phyloP scores from a whole-genome alignment of 805 yeast genomes.

The Lipomyces chichibuensis region DNA sequence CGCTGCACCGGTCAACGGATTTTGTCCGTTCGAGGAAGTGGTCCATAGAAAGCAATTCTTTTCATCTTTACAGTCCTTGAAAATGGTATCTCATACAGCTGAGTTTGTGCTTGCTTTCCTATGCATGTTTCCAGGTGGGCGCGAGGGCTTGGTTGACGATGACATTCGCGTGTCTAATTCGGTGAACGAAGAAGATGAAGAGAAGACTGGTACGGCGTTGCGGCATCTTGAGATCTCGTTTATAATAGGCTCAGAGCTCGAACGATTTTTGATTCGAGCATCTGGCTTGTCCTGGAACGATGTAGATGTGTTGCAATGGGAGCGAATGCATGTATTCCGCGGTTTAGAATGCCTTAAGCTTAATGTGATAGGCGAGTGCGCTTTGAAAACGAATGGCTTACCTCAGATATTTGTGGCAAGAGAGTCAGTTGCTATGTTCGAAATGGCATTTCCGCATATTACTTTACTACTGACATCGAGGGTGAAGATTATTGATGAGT shows the following conservation, averaged over 20 bases:
- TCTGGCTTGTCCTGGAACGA: background rate
- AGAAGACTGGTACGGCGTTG: background rate
- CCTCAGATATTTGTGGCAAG: background rate
- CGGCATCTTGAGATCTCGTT: background rate
- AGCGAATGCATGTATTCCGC: constrained; percentile 3
- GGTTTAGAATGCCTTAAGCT: background rate
- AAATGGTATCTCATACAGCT: constrained; percentile 1
- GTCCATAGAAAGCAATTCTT: background rate
- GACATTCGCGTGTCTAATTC: background rate
- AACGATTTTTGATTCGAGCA: background rate
- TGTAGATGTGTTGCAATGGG: background rate
- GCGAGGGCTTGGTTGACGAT: background rate
- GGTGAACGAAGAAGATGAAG: background rate
- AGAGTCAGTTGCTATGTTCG: background rate
- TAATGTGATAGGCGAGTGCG: background rate
- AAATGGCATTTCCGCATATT: constrained; percentile 1
- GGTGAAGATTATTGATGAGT: background rate
- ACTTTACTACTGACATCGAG: background rate
- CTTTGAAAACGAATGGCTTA: background rate
- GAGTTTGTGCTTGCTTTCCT: constrained; percentile 1
- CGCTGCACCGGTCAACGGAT: background rate
- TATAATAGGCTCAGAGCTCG: background rate
- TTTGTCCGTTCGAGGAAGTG: background rate
- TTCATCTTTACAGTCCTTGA: background rate
- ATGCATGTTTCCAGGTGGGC: background rate